phyloP scores from a whole-genome alignment of 345 rosid species.

The Pseudoturritis turrita region DNA sequence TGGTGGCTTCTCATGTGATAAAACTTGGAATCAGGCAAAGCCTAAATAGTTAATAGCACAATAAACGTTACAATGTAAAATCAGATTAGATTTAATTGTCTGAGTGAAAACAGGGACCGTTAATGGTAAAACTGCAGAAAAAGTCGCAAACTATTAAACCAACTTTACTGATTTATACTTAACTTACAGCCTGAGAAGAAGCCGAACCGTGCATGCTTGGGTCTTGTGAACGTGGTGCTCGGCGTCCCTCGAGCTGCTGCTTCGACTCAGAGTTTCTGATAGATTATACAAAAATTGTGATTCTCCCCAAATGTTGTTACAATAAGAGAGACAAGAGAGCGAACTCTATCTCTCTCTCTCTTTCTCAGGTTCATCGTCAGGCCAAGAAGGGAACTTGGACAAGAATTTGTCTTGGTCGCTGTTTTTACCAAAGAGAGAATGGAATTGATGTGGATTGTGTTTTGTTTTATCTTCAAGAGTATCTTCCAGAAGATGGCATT shows the following conservation, averaged over 20 bases:
- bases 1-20: not conserved
- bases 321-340: not conserved
- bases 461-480: conserved; percentile 34
- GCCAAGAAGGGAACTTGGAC: not conserved
- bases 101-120: conserved; percentile 5
- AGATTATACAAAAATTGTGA: conserved; percentile 13
- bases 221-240: conserved; percentile 3
- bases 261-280: conserved; percentile 8
- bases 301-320: conserved; percentile 7
- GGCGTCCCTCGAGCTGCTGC: conserved; percentile 8
- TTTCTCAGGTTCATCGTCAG: not conserved
- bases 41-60: not conserved
- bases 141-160: not conserved
- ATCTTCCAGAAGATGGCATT: conserved; percentile 79
- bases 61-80: not conserved
- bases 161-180: not conserved
- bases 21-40: not conserved
- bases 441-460: not conserved
- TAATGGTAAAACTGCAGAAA: conserved; percentile 7
- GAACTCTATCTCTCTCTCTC: not conserved
- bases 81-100: not conserved
- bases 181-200: conserved; percentile 19
- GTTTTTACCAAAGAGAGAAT: not conserved
- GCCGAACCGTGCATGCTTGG: not conserved
- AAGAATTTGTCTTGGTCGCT: conserved; percentile 6